phyloP scores from a whole-genome alignment of 306 rosid genomes.

The Ormosia emarginata region DNA sequence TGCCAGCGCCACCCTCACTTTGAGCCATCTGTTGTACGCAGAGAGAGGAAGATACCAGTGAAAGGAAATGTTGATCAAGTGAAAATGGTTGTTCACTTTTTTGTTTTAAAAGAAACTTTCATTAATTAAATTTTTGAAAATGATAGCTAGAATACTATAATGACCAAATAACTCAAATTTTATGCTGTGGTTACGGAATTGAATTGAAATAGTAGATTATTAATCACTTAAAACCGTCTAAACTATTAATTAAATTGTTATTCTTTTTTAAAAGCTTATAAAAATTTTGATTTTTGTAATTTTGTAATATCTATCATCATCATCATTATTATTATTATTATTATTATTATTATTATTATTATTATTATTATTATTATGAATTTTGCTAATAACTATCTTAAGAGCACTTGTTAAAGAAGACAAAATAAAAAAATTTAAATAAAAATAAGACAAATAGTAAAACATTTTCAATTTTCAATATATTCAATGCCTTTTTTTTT shows the following conservation, averaged over 20 bases:
- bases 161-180: background rate
- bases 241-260: background rate
- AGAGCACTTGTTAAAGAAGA: too few species aligned
- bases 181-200: background rate
- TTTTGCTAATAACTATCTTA: too few species aligned
- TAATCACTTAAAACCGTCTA: background rate
- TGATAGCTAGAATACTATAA: background rate
- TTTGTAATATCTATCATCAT: too few species aligned
- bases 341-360: too few species aligned
- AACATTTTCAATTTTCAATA: too few species aligned
- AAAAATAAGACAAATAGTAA: too few species aligned
- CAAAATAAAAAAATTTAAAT: too few species aligned
- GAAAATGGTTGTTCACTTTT: background rate
- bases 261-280: background rate
- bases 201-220: background rate
- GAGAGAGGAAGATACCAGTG: background rate
- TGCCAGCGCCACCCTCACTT: background rate
- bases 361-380: too few species aligned
- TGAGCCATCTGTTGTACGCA: slow-evolving; percentile 23
- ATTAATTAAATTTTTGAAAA: background rate
- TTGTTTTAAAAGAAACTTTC: background rate
- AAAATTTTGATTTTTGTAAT: too few species aligned
- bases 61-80: background rate
- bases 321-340: too few species aligned
- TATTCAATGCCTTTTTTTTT: too few species aligned